A percentile compares a stretch with the other conserved stretches of the same genome.
Evolutionary conservation across 805 yeast species (phyloP).

Genomic region (Metahyphopichia silvanorum): DNA sequence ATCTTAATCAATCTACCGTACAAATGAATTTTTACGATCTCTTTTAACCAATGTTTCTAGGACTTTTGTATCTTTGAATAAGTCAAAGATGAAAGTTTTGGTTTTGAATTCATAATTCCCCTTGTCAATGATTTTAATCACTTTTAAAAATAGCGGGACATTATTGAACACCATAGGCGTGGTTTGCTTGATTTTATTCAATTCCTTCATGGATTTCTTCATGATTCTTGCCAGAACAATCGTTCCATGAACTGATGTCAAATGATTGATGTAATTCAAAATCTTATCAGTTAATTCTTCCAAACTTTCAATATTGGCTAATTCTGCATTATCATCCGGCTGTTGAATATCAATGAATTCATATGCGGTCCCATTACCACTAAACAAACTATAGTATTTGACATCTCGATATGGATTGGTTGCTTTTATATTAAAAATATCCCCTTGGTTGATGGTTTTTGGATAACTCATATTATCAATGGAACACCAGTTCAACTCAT

Average conservation of each 20-base stretch:
- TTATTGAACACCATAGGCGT: constrained; percentile 54
- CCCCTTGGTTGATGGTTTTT: constrained; percentile 3
- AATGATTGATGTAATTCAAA: constrained; percentile 42
- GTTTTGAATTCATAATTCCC: constrained; percentile 62
- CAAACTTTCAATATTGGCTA: constrained; percentile 8
- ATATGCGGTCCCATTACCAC: constrained; percentile 7
- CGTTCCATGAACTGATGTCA: constrained; percentile 39
- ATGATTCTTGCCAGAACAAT: constrained; percentile 30
- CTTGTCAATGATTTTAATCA: constrained; percentile 49
- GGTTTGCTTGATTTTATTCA: constrained; percentile 50
- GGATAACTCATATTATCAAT: constrained; percentile 22
- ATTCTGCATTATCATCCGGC: constrained; percentile 7
- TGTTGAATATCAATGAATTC: constrained; percentile 1
- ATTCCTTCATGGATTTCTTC: constrained; percentile 54
- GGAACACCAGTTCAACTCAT: constrained; percentile 68
- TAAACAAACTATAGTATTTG: constrained; percentile 22
- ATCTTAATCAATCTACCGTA: constrained; percentile 1
- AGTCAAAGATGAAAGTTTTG: constrained; percentile 62
- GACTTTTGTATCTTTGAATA: constrained; percentile 52
- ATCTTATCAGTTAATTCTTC: constrained; percentile 17
- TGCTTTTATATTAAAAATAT: constrained; percentile 14
- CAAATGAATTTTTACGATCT: constrained; percentile 29
- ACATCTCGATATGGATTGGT: constrained; percentile 24
- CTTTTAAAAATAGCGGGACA: constrained; percentile 50
- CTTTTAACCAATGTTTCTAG: constrained; percentile 50